phyloP scores from a whole-genome alignment of 1,139 yeast genomes.

The Sugiyamaella sp. region DNA sequence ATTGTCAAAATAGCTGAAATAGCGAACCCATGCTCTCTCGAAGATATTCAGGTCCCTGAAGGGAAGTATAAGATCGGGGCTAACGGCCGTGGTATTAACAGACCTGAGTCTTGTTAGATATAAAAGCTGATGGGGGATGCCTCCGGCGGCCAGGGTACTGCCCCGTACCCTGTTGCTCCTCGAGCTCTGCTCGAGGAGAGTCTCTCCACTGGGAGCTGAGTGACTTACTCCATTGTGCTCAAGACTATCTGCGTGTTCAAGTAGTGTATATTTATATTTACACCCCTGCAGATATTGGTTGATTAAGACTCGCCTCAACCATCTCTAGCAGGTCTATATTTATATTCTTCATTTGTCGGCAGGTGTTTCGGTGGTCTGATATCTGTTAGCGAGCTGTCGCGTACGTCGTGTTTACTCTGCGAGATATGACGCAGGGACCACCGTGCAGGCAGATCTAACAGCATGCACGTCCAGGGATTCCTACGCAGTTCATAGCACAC shows the following conservation, averaged over 20 bases:
- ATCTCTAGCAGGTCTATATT: no score
- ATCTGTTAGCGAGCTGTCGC: constrained; percentile 11
- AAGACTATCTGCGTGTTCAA: not conserved
- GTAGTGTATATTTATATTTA: not conserved
- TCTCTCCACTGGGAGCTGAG: not conserved
- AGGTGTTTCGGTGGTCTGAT: constrained; percentile 11
- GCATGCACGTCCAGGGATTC: not conserved
- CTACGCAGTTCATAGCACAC: no score
- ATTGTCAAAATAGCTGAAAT: constrained; percentile 72
- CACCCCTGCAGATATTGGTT: no score
- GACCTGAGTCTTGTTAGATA: not conserved
- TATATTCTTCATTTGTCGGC: not conserved
- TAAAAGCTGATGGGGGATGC: not conserved
- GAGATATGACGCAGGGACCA: constrained; percentile 6
- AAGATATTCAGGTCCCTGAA: not conserved
- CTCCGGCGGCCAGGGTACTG: no score
- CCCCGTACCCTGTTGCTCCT: no score
- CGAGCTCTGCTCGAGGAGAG: no score
- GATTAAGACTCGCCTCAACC: no score
- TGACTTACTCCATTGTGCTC: constrained; percentile 7
- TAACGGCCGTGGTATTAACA: not conserved
- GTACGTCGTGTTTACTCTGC: constrained; percentile 11
- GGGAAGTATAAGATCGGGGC: not conserved
- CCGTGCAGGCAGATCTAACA: not conserved
- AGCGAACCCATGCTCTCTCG: constrained; percentile 79